Evolutionary conservation across 1,284 basidiomycete species (phyloP), one percentile per base, ranked within the genome.

Genomic region (Naganishia sp.): DNA sequence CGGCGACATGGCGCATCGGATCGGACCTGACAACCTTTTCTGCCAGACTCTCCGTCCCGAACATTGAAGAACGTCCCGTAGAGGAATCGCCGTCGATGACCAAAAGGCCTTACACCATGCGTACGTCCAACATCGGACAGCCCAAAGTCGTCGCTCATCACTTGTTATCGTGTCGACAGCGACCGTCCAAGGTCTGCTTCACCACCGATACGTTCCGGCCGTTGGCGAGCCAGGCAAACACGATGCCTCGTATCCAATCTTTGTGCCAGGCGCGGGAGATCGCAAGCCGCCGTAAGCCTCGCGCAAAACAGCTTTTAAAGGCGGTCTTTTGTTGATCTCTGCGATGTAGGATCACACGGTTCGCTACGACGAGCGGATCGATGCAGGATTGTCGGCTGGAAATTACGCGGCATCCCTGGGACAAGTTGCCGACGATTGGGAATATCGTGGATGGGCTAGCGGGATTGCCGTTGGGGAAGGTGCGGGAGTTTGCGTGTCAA

Each of bases 201-300:
- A 72, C 35, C 73, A 75, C 51, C 73, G 73, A 10, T 75, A 73
- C 55, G 56, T 75, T 5, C 73, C 73, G 0, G 62, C 70, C 0
- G 73, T 75, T 11, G 73, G 73, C 6, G 50, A 70, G 25, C 73
- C 73, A 2, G 73, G 73, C n/a, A 66, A 70, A 41, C 67, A 71
- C 35, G 73, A 74, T 63, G 72, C 72, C 3, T 67, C 66, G 23
- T 74, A 74, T 53, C 67, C 73, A 10, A 73, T 69, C 1, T 73
- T 65, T 46, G 65, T 67, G 45, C 66, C 69, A 3, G 67, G 70
- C 7, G 65, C 58, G 2, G 45, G 58, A 6, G 45, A 28, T 32
- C 52, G 60, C 2, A 63, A 60, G 43, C 67, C 71, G 11, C 43
- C 42, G 62, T 67, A 53, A 54, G 65, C 50, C 23, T 7, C 42